Percentiles rank a stretch among this genome's conserved stretches.
These are phyloP conservation scores for Metschnikowia koreensis DNA, from an alignment of 805 yeast genomes.

Conservation along the genomic window DNA sequence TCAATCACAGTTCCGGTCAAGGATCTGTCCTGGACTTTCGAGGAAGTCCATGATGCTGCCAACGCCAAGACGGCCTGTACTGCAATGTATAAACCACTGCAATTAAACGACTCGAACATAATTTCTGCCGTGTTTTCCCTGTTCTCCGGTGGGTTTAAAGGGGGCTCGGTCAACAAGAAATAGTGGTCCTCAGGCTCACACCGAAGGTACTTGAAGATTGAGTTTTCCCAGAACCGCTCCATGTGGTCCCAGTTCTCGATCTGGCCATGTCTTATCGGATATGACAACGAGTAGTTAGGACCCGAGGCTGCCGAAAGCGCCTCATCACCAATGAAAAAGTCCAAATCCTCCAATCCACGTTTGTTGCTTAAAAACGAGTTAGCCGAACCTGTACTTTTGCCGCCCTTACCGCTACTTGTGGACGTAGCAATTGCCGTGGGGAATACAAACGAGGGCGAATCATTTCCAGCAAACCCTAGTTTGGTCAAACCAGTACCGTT, in stretches of 20 bases:
- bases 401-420: constrained; percentile 40
- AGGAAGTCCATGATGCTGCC: constrained; percentile 98
- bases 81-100: constrained; percentile 97
- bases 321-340: constrained; percentile 94
- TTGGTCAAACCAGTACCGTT: constrained; percentile 98
- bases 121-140: constrained; percentile 98
- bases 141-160: constrained; percentile 98
- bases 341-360: constrained; percentile 90
- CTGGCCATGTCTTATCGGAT: constrained; percentile 97
- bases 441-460: constrained; percentile 93
- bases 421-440: constrained; percentile 96
- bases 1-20: constrained; percentile 98
- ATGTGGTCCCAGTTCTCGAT: constrained; percentile 99
- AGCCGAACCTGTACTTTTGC: constrained; percentile 34
- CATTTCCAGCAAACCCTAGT: constrained; percentile 97
- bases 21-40: constrained; percentile 91
- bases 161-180: constrained; percentile 95
- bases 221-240: constrained; percentile 98
- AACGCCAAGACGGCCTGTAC: constrained; percentile 98
- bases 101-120: constrained; percentile 97
- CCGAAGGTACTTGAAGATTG: constrained; percentile 91
- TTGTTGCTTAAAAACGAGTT: constrained; percentile 55
- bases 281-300: constrained; percentile 79
- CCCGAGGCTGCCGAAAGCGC: constrained; percentile 91
- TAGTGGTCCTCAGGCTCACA: constrained; percentile 99